Evolutionary conservation across 192 early-diverging fungal species (phyloP).

Genomic region (Coemansia sp.): DNA sequence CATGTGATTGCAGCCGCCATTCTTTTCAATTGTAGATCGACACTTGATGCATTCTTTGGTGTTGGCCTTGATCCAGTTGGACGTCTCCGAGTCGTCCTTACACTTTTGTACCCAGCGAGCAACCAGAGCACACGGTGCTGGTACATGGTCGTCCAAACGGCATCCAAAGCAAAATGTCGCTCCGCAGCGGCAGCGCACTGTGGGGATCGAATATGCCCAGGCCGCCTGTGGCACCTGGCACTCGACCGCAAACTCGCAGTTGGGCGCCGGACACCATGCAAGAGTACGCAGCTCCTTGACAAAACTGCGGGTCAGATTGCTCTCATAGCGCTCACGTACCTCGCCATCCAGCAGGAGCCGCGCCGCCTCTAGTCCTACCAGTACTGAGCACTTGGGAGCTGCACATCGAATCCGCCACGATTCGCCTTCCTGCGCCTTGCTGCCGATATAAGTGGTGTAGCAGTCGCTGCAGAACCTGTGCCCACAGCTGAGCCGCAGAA

Average conservation of each 20-base stretch:
- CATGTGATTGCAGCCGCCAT: constrained; percentile 99
- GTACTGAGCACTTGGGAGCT: constrained; percentile 68
- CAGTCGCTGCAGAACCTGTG: constrained; percentile 90
- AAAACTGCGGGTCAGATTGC: constrained; percentile 77
- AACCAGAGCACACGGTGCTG: constrained; percentile 82
- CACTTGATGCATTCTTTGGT: constrained; percentile 97
- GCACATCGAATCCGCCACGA: constrained; percentile 85
- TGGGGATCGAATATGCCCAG: constrained; percentile 74
- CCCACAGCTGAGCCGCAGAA: constrained; percentile 75
- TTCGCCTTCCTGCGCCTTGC: constrained; percentile 88
- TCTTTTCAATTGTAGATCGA: constrained; percentile 96
- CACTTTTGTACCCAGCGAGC: constrained; percentile 92
- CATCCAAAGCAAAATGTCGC: constrained; percentile 93
- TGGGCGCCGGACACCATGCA: constrained; percentile 93
- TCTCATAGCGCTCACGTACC: constrained; percentile 62
- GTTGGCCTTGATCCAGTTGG: constrained; percentile 95
- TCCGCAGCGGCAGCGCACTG: constrained; percentile 80
- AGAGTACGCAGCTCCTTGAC: constrained; percentile 84
- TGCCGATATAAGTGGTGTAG: constrained; percentile 77
- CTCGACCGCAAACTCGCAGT: constrained; percentile 93
- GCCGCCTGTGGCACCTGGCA: constrained; percentile 75
- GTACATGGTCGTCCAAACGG: constrained; percentile 76
- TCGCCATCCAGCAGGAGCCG: constrained; percentile 61
- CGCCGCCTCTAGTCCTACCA: constrained; percentile 83
- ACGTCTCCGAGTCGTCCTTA: constrained; percentile 95